Conservation (phyloP, 2,329 filamentous ascomycete species). For the Microsporum audouinii region DNA sequence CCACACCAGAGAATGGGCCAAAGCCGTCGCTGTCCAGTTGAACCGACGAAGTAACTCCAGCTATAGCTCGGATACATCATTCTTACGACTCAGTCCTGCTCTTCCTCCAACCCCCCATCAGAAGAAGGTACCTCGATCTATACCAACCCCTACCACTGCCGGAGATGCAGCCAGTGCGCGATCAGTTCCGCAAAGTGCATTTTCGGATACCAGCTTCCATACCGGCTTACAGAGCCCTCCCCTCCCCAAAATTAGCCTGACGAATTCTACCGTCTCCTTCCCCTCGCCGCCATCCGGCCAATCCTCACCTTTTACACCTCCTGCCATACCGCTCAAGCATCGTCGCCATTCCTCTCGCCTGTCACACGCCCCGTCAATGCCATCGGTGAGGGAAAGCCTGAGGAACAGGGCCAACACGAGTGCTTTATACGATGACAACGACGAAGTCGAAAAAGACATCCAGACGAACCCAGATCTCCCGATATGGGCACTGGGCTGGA, state of each 20-base stretch:
- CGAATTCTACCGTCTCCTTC: constrained; percentile 27
- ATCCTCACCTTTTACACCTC: constrained; percentile 13
- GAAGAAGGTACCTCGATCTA: constrained; percentile 9
- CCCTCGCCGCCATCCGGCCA: constrained; percentile 30
- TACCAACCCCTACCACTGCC: constrained; percentile 19
- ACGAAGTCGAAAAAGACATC: constrained; percentile 25
- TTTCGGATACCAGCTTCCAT: constrained; percentile 7
- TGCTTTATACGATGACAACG: constrained; percentile 36
- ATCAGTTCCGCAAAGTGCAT: constrained; percentile 18
- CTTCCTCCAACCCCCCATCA: constrained; percentile 18
- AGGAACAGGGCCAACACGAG: constrained; percentile 34
- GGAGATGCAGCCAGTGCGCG: constrained; percentile 20
- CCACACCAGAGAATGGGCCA: constrained; percentile 6
- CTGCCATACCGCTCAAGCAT: constrained; percentile 22
- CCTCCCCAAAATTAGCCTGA: constrained; percentile 15
- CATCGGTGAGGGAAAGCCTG: constrained; percentile 23
- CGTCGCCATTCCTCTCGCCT: constrained; percentile 29
- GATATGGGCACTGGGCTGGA: constrained; percentile 31
- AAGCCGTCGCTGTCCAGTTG: constrained; percentile 8
- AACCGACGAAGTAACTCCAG: constrained; percentile 15
- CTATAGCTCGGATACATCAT: constrained; percentile 29
- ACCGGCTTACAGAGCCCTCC: not conserved
- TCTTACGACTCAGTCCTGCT: constrained; percentile 29
- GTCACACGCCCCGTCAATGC: constrained; percentile 23
- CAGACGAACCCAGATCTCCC: constrained; percentile 45